These are phyloP conservation scores for Nannochloropsis oceanica DNA, from an alignment of 108 stramenopile genomes.

Conservation along the genomic window DNA sequence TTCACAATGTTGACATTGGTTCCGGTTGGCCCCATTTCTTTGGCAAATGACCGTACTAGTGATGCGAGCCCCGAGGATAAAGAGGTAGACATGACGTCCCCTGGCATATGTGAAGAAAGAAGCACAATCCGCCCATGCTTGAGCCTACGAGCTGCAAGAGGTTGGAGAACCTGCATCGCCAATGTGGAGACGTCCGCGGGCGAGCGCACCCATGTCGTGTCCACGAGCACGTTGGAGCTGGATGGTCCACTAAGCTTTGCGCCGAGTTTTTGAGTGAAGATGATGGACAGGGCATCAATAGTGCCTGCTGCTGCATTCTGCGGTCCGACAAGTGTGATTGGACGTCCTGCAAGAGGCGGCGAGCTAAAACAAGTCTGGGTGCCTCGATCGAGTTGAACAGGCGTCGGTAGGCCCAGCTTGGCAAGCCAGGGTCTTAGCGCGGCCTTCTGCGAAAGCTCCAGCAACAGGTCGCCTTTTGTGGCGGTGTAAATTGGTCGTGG, in stretches of 20 bases:
- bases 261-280: background rate
- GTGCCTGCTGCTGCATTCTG: background rate
- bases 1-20: background rate
- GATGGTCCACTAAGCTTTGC: background rate
- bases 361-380: background rate
- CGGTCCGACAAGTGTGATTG: background rate
- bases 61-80: background rate
- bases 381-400: background rate
- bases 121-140: background rate
- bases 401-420: background rate
- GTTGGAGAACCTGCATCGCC: background rate
- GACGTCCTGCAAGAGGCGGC: background rate
- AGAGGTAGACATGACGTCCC: background rate
- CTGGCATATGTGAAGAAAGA: background rate
- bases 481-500: background rate
- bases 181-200: background rate
- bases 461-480: background rate
- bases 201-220: background rate
- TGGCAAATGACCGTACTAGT: background rate
- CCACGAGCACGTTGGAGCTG: background rate
- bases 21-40: background rate
- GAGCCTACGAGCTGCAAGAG: background rate
- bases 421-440: background rate
- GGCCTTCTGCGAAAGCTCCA: background rate
- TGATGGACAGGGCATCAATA: background rate